Evolutionary conservation across 805 yeast genomes (phyloP), one percentile per base, ranked within the genome.

Genomic region (Saccharomycopsis fermentans): DNA sequence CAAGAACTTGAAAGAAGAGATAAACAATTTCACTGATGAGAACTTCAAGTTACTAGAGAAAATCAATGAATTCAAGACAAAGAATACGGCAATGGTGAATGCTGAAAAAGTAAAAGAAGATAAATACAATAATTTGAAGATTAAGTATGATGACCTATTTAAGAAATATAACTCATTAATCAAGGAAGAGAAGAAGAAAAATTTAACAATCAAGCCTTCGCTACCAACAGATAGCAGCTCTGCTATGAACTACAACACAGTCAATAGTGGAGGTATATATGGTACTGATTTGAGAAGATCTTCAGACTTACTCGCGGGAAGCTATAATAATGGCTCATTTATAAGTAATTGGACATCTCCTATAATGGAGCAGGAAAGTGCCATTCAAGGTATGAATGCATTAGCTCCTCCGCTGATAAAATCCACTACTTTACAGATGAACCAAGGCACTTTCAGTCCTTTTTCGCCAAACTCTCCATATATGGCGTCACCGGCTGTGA

Each of bases 131-230:
- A 35, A 50, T 17, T 58, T 58, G 36, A 50, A 58, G 3, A 54
- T 50, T 17, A 64, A 64, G 39, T 56, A 63, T 8, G 60, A 64
- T 29, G 62, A 64, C 32, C 39, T 64, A 14, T 58, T 62, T 17
- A 37, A 21, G 21, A 60, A 56, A 34, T 37, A 59, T 19, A 57
- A 52, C 27, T 17, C 17, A 6, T 48, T 39, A 2, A 51, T 60
- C 17, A 24, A 29, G 4, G 51, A 19, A 16, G 52, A 39, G n/a
- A 54, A 58, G 40, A 36, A 58, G 2, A 58, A 58, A 21, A 16
- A n/a, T 16, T 12, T 27, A 43, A 36, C 17, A 29, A 27, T 55
- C n/a, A 34, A 34, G 35, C 24, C 55, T 29, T 3, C 40, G n/a
- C 24, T 17, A 14, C 40, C 52, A 40, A 9, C 40, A 16, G 40